phyloP scores from a whole-genome alignment of 176 grass and related monocot species.

The Lolium rigidum region DNA sequence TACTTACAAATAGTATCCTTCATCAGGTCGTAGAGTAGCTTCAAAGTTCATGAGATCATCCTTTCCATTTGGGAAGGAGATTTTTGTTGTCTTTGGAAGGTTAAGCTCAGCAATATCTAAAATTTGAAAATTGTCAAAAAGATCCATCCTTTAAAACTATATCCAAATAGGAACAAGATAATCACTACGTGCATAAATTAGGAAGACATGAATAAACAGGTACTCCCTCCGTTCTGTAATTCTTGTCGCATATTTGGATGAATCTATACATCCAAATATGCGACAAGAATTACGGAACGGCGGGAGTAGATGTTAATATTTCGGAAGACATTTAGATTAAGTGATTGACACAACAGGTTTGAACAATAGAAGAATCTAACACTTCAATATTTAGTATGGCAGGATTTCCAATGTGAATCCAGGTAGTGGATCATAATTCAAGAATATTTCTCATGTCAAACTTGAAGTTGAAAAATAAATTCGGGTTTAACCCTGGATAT shows the following conservation, averaged over 20 bases:
- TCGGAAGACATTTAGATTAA: too few relatives aligned
- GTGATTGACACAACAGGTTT: not conserved
- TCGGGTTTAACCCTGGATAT: not conserved
- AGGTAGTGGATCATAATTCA: constrained; percentile 3
- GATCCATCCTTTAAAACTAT: constrained; percentile 14
- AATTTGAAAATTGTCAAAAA: not conserved
- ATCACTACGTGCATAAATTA: not conserved
- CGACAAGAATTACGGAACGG: too few relatives aligned
- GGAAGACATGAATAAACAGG: not conserved
- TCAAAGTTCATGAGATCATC: constrained; percentile 87
- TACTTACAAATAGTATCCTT: constrained; percentile 79
- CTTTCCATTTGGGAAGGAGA: constrained; percentile 82
- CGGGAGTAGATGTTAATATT: not conserved
- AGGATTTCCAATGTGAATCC: not conserved
- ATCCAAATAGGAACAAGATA: not conserved
- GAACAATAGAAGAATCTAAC: not conserved
- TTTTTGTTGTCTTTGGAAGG: constrained; percentile 64
- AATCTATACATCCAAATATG: too few relatives aligned
- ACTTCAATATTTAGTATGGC: not conserved
- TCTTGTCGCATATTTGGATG: too few relatives aligned
- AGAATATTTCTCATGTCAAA: not conserved
- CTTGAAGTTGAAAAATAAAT: constrained; percentile 16
- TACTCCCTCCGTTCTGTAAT: too few relatives aligned
- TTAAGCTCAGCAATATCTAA: constrained; percentile 80
- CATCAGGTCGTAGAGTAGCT: constrained; percentile 62